Evolutionary conservation across 331 rosid species (phyloP).

Genomic region (Saraca asoca): DNA sequence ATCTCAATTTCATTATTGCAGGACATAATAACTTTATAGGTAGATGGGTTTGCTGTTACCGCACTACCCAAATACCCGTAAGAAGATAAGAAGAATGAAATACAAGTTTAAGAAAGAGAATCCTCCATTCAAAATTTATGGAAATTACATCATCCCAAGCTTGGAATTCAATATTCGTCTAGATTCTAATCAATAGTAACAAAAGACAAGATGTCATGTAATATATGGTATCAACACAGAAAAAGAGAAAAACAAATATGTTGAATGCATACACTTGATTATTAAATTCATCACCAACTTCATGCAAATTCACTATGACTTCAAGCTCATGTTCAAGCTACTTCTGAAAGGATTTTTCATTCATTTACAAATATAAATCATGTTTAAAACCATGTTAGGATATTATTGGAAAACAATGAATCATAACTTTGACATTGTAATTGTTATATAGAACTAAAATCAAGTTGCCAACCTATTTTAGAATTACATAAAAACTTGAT

Average conservation of each 20-base stretch:
- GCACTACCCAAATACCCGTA: too few species aligned
- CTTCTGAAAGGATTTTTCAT: constrained; percentile 40
- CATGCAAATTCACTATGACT: constrained; percentile 64
- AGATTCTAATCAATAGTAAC: constrained; percentile 31
- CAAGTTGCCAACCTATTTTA: constrained; percentile 18
- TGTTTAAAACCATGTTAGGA: neutral
- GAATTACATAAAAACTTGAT: neutral
- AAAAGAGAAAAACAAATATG: neutral
- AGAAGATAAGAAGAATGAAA: too few species aligned
- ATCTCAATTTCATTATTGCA: too few species aligned
- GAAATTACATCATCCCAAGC: too few species aligned
- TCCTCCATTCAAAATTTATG: too few species aligned
- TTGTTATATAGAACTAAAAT: constrained; percentile 4
- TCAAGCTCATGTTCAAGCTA: constrained; percentile 79
- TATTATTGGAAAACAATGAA: neutral
- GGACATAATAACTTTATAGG: too few species aligned
- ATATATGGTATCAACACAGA: constrained; percentile 1
- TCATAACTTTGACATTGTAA: too few species aligned
- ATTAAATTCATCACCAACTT: constrained; percentile 63
- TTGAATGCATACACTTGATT: constrained; percentile 60
- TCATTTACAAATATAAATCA: constrained; percentile 30
- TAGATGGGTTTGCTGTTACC: too few species aligned
- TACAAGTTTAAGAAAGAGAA: too few species aligned
- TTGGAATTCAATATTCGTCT: too few species aligned
- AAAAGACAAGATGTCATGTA: constrained; percentile 7